Percentiles rank a stretch among this genome's conserved stretches.
Evolutionary conservation across 306 rosid species (phyloP).

Genomic region (Quercus gilva): DNA sequence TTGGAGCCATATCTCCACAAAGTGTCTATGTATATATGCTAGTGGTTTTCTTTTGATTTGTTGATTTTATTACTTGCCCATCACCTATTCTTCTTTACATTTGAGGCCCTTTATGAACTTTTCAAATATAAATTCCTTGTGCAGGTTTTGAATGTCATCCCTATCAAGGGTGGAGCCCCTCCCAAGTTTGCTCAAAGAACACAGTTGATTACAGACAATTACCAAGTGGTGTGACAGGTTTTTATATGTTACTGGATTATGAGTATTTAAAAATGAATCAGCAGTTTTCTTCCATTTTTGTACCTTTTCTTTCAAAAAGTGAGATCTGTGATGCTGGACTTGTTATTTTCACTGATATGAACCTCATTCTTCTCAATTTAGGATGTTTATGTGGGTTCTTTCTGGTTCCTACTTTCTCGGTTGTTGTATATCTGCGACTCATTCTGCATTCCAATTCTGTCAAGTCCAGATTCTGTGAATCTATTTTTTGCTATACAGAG

Average conservation of each 20-base stretch:
- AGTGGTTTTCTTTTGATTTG: not conserved
- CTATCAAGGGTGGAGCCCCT: slow-evolving; percentile 68
- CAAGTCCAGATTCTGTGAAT: too few species aligned
- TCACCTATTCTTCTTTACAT: too few species aligned
- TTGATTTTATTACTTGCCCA: not conserved
- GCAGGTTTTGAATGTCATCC: slow-evolving; percentile 68
- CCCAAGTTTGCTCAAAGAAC: slow-evolving; percentile 87
- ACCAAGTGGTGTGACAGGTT: slow-evolving; percentile 64
- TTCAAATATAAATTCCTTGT: not conserved
- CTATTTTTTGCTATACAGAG: too few species aligned
- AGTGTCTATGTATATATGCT: not conserved
- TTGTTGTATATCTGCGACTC: not conserved
- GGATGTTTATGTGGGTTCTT: not conserved
- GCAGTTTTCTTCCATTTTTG: not conserved
- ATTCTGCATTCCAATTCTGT: not conserved
- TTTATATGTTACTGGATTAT: not conserved
- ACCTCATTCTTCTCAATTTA: not conserved
- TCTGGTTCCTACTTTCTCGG: too few species aligned
- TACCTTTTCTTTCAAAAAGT: not conserved
- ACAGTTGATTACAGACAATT: slow-evolving; percentile 80
- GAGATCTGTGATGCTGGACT: not conserved
- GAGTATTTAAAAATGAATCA: not conserved
- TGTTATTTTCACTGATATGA: not conserved
- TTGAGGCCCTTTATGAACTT: not conserved
- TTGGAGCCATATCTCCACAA: too few species aligned